phyloP scores from a whole-genome alignment of 805 yeast species.

The Metschnikowia matae region DNA sequence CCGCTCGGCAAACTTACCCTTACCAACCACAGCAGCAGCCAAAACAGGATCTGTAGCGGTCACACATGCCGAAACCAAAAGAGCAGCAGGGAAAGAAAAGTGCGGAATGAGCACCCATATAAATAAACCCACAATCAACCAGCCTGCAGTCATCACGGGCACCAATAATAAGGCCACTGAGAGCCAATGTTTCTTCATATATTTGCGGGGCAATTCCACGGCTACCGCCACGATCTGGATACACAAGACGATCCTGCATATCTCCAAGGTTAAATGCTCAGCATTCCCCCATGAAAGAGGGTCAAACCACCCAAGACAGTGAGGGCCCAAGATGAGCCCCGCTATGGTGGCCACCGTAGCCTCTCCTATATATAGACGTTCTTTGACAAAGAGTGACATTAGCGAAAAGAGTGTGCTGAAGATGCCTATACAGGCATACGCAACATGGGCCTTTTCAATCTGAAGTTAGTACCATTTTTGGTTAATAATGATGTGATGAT shows the following conservation, averaged over 20 bases:
- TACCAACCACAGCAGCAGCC: constrained; percentile 94
- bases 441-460: constrained; percentile 68
- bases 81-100: constrained; percentile 64
- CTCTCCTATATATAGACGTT: constrained; percentile 81
- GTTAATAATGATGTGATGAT: too few species aligned
- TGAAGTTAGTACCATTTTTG: constrained; percentile 13
- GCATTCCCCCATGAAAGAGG: constrained; percentile 85
- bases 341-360: constrained; percentile 84
- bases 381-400: constrained; percentile 77
- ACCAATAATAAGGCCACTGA: constrained; percentile 70
- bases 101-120: constrained; percentile 76
- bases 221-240: constrained; percentile 93
- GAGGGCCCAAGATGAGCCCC: constrained; percentile 87
- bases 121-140: constrained; percentile 79
- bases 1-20: constrained; percentile 84
- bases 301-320: constrained; percentile 75
- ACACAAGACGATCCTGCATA: constrained; percentile 76
- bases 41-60: constrained; percentile 95
- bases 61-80: constrained; percentile 78
- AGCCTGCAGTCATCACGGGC: constrained; percentile 88
- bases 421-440: constrained; percentile 83
- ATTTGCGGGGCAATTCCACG: constrained; percentile 86
- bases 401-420: constrained; percentile 78
- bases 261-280: constrained; percentile 76
- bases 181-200: constrained; percentile 79